phyloP scores from a whole-genome alignment of 2,329 filamentous ascomycete species.

The Aspergillus sp. region DNA sequence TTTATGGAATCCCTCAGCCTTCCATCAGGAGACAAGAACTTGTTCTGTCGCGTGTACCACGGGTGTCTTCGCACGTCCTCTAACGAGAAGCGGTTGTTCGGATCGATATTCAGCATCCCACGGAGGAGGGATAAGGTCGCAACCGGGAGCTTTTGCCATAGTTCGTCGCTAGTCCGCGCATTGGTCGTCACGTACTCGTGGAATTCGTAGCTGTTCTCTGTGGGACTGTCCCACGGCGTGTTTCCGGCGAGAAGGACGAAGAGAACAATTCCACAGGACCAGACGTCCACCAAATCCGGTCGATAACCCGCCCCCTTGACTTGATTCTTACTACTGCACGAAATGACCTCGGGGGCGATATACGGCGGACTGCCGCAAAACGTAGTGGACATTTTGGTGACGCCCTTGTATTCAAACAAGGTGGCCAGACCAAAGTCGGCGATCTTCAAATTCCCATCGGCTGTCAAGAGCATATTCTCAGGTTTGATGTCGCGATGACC shows the following conservation, averaged over 20 bases:
- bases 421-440: conserved; percentile 96
- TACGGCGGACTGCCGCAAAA: conserved; percentile 96
- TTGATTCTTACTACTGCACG: conserved; percentile 52
- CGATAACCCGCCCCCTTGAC: conserved; percentile 46
- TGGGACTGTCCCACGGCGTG: conserved; percentile 96
- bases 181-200: conserved; percentile 78
- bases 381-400: conserved; percentile 77
- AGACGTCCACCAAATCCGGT: conserved; percentile 84
- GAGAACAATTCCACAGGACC: conserved; percentile 97
- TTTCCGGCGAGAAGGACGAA: conserved; percentile 95
- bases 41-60: conserved; percentile 87
- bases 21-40: conserved; percentile 71
- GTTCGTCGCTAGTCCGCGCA: conserved; percentile 77
- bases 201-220: conserved; percentile 82
- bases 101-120: conserved; percentile 87
- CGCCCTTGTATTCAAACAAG: conserved; percentile 85
- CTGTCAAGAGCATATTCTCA: conserved; percentile 89
- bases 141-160: conserved; percentile 77
- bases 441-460: conserved; percentile 82
- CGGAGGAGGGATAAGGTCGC: conserved; percentile 78
- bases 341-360: conserved; percentile 87
- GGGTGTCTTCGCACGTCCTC: conserved; percentile 84
- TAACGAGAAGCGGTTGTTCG: conserved; percentile 75
- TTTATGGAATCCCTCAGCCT: conserved; percentile 74
- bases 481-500: conserved; percentile 91